Base-by-base conservation (phyloP, 306 rosid genomes). In the Abrus precatorius region DNA sequence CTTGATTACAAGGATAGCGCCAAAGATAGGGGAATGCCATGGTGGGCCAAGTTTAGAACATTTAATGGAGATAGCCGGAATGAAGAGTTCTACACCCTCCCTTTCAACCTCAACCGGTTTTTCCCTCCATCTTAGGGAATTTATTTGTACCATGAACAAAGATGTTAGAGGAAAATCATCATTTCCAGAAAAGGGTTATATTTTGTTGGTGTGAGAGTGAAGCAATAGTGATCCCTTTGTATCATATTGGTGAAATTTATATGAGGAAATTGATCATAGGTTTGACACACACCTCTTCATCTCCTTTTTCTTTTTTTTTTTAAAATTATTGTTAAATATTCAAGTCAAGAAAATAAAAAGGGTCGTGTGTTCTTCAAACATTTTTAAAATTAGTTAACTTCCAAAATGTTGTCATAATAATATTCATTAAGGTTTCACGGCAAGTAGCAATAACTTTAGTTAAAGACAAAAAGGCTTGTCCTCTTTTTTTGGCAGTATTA, bases 1-100 rank as follows among this genome's bases (percentile, higher is more conserved):
- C 99, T 96, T 40, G 98, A 96, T 68, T 92, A 84, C 88, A 92
- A 90, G 87, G 87, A 90, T 29, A 92, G 97, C 43, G 96, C 91
- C 6, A 90, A 90, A 79, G 99, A 96, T 75, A 87, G 99, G 69
- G 99, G 99, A 81, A 93, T 96, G 99, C 97, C 99, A 66, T 96
- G 99, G 99, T 96, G 99, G 99, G 93, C 84, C 72, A 96, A 89
- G 73, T 96, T 96, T 82, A 70, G 98, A 76, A 77, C 97, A 40
- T 96, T 96, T 56, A 89, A 92, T 83, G 99, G 97, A 59, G 99
- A 96, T 69, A 80, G 89, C 82, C 54, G 98, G 49, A 96, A 93
- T 69, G 99, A 96, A 69, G 99, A 96, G 89, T 96, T 96, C 84
- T 96, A 96, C 85, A 93, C 98, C 44, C 97, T 96, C 4, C 99